These are phyloP conservation scores for Metschnikowia hibisci DNA, from an alignment of 805 yeast species.

Conservation along the genomic window DNA sequence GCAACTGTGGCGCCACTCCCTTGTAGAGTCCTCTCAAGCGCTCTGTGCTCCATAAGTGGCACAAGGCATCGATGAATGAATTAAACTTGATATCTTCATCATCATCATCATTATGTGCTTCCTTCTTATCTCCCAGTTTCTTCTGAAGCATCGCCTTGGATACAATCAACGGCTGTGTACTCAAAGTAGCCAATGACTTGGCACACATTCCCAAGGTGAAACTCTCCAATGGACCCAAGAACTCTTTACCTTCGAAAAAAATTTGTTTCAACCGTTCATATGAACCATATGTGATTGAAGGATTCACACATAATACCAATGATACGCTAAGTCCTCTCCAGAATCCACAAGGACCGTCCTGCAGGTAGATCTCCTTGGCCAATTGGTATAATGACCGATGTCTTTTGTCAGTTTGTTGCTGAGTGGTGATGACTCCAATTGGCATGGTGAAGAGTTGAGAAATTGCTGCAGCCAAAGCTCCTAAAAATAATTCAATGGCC, in stretches of 20 bases:
- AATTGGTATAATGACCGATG: constrained; percentile 32
- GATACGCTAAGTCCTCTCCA: constrained; percentile 86
- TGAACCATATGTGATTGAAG: constrained; percentile 82
- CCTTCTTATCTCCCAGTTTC: constrained; percentile 23
- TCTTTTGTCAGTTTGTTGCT: constrained; percentile 50
- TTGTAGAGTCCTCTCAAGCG: constrained; percentile 67
- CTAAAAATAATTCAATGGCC: constrained; percentile 63
- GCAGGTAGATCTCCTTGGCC: constrained; percentile 47
- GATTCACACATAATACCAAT: constrained; percentile 72
- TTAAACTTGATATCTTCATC: constrained; percentile 44
- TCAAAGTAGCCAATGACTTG: constrained; percentile 72
- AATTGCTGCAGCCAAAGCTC: constrained; percentile 78
- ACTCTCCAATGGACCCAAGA: constrained; percentile 58
- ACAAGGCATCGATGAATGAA: constrained; percentile 60
- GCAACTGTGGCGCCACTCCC: constrained; percentile 75
- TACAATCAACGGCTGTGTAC: constrained; percentile 81
- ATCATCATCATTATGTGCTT: constrained; percentile 25
- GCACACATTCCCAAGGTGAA: constrained; percentile 75
- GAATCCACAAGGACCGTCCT: constrained; percentile 66
- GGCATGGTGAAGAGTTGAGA: constrained; percentile 81
- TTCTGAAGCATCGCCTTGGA: constrained; percentile 78
- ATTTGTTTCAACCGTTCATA: constrained; percentile 62
- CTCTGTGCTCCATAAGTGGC: constrained; percentile 58
- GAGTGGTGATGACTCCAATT: constrained; percentile 66
- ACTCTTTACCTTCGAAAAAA: constrained; percentile 40